Percentiles rank a stretch among this genome's conserved stretches.
Evolutionary conservation across 352 stramenopile genomes (phyloP).

Genomic region (Globisporangium barbulae): DNA sequence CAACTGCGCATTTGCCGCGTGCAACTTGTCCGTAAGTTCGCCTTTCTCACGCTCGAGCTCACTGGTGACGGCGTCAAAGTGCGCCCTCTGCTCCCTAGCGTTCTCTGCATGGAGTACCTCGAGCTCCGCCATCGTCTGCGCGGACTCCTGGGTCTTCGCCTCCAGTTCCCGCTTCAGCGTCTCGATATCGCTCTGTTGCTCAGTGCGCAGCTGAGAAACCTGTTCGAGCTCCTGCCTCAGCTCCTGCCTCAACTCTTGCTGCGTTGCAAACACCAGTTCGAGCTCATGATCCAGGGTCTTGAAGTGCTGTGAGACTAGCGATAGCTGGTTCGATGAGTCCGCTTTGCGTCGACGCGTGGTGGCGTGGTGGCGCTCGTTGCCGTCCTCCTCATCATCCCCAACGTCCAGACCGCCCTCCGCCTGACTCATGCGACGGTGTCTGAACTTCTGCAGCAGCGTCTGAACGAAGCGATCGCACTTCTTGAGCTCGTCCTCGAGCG

Average conservation of each 20-base stretch:
- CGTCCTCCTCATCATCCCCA: not conserved
- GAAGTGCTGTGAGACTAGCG: slow-evolving; percentile 14
- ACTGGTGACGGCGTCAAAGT: slow-evolving; percentile 24
- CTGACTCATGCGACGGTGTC: slow-evolving; percentile 5
- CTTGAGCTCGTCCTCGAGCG: slow-evolving; percentile 31
- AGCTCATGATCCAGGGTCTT: slow-evolving; percentile 21
- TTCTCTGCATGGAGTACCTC: slow-evolving; percentile 38
- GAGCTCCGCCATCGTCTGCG: slow-evolving; percentile 34
- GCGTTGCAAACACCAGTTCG: slow-evolving; percentile 18
- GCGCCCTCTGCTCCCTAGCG: slow-evolving; percentile 35
- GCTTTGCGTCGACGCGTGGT: not conserved
- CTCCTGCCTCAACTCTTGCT: slow-evolving; percentile 24
- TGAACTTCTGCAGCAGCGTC: slow-evolving; percentile 24
- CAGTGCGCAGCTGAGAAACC: slow-evolving; percentile 17
- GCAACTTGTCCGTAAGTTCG: slow-evolving; percentile 25
- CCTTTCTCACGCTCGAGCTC: slow-evolving; percentile 43
- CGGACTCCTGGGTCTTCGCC: slow-evolving; percentile 32
- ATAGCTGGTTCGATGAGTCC: not conserved
- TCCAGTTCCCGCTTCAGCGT: slow-evolving; percentile 31
- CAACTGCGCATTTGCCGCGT: slow-evolving; percentile 20
- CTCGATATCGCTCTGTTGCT: slow-evolving; percentile 19
- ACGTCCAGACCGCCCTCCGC: not conserved
- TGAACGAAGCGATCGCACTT: slow-evolving; percentile 25
- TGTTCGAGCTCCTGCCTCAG: slow-evolving; percentile 24
- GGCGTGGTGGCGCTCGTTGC: not conserved